Evolutionary conservation across 1,284 basidiomycete genomes (phyloP).

Genomic region (Ustilago crameri): DNA sequence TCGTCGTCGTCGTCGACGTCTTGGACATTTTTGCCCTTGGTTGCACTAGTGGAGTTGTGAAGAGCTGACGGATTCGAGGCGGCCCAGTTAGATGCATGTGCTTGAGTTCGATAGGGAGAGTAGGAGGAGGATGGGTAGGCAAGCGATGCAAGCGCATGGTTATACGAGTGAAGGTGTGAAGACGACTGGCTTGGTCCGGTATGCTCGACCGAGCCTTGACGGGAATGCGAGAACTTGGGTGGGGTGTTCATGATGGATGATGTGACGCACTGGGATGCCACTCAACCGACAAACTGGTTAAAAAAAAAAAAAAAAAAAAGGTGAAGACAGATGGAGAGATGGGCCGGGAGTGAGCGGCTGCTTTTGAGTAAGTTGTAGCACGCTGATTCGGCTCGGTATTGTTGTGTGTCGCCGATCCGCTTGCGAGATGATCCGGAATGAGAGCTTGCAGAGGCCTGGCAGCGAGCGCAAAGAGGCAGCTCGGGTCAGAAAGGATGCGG

Average conservation of each 20-base stretch:
- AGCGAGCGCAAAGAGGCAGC: too few relatives aligned
- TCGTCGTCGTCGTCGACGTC: slow-evolving; percentile 28
- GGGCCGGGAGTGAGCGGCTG: too few relatives aligned
- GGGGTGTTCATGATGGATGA: slow-evolving; percentile 44
- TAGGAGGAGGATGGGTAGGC: slow-evolving; percentile 46
- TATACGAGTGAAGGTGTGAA: slow-evolving; percentile 39
- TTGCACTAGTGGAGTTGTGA: slow-evolving; percentile 18
- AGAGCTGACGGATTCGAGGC: slow-evolving; percentile 35
- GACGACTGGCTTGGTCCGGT: slow-evolving; percentile 26
- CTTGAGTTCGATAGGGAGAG: slow-evolving; percentile 32
- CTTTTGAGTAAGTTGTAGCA: too few relatives aligned
- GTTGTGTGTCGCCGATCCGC: too few relatives aligned
- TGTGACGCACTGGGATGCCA: background rate
- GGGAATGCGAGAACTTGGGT: slow-evolving; percentile 49
- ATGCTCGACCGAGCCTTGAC: slow-evolving; percentile 48
- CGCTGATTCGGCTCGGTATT: too few relatives aligned
- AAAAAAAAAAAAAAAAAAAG: too few relatives aligned
- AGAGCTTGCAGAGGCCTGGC: background rate
- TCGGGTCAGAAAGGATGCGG: too few relatives aligned
- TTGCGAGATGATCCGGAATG: background rate
- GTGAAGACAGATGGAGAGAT: too few relatives aligned
- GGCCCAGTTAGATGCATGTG: slow-evolving; percentile 26
- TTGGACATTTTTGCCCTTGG: slow-evolving; percentile 21
- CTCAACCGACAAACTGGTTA: too few relatives aligned
- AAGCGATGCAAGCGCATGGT: slow-evolving; percentile 46